These are phyloP conservation scores for Iberis pinnata DNA, from an alignment of 345 rosid genomes.

Conservation along the genomic window DNA sequence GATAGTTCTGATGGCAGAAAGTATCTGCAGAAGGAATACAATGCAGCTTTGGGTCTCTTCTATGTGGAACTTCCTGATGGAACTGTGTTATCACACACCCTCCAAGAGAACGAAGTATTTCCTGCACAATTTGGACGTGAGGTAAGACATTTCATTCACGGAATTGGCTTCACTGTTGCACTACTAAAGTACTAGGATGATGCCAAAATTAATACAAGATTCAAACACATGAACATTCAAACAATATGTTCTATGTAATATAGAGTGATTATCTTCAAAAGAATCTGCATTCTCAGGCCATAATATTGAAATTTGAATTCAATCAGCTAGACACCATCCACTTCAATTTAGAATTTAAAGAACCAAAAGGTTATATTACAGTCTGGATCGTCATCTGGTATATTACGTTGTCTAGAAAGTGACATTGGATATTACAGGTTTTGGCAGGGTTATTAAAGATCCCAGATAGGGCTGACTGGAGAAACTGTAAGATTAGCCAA, in stretches of 20 bases:
- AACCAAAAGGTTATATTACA: not conserved
- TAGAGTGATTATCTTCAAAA: not conserved
- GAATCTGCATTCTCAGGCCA: not conserved
- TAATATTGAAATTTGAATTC: not conserved
- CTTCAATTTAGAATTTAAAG: not conserved
- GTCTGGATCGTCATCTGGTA: not conserved
- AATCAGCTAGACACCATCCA: not conserved
- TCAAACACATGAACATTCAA: not conserved
- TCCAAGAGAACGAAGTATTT: conserved; percentile 70
- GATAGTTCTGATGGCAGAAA: conserved; percentile 56
- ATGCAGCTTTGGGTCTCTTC: conserved; percentile 52
- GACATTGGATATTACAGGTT: conserved; percentile 45
- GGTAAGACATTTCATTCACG: conserved; percentile 34
- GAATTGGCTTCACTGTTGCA: not conserved
- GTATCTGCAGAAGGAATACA: conserved; percentile 56
- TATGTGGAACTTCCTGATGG: conserved; percentile 79
- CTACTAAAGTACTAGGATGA: too few relatives aligned
- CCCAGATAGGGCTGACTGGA: conserved; percentile 86
- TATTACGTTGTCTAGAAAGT: not conserved
- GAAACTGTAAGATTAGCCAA: conserved; percentile 55
- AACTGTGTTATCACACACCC: conserved; percentile 44
- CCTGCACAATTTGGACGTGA: conserved; percentile 93
- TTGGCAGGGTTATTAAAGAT: conserved; percentile 77
- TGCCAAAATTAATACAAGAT: not conserved
- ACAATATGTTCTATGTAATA: not conserved